Conservation (phyloP, 805 yeast genomes). For the Wickerhamomyces pijperi region DNA sequence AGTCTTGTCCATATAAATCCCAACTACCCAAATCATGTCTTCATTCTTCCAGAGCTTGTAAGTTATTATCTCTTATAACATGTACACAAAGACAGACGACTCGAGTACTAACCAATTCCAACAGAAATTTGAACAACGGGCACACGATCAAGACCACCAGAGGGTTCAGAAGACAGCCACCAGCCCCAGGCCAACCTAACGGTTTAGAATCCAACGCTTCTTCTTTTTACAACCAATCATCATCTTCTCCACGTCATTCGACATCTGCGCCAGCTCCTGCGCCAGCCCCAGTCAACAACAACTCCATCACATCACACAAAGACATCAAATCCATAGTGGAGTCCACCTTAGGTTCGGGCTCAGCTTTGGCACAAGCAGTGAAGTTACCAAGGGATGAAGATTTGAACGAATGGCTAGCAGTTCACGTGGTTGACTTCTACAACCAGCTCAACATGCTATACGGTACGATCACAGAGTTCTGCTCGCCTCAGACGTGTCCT, state of each 20-base stretch:
- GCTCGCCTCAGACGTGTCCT: slow-evolving; percentile 92
- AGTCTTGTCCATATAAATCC: too few species aligned
- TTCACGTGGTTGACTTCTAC: slow-evolving; percentile 94
- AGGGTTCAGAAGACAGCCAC: slow-evolving; percentile 28
- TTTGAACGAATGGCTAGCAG: slow-evolving; percentile 89
- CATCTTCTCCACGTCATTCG: slow-evolving; percentile 2
- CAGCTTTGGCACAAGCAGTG: slow-evolving; percentile 86
- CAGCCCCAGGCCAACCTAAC: not conserved
- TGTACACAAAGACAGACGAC: not conserved
- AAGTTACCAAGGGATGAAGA: slow-evolving; percentile 90
- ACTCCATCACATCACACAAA: slow-evolving; percentile 44
- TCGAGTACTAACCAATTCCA: slow-evolving; percentile 2
- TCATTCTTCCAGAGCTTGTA: slow-evolving; percentile 22
- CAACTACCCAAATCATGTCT: slow-evolving; percentile 1
- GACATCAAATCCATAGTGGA: slow-evolving; percentile 86
- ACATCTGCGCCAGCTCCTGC: slow-evolving; percentile 1
- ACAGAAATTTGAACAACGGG: slow-evolving; percentile 31
- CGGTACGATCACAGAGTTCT: slow-evolving; percentile 91
- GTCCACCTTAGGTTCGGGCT: slow-evolving; percentile 87
- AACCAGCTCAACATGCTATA: slow-evolving; percentile 94
- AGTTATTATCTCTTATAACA: slow-evolving; percentile 3
- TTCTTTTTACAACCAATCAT: not conserved
- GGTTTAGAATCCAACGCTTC: not conserved
- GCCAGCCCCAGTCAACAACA: slow-evolving; percentile 10
- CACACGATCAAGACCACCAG: slow-evolving; percentile 36